Percentiles rank a stretch among this genome's conserved stretches.
phyloP scores from a whole-genome alignment of 768 basidiomycete genomes.

The Rhodotorula toruloides region DNA sequence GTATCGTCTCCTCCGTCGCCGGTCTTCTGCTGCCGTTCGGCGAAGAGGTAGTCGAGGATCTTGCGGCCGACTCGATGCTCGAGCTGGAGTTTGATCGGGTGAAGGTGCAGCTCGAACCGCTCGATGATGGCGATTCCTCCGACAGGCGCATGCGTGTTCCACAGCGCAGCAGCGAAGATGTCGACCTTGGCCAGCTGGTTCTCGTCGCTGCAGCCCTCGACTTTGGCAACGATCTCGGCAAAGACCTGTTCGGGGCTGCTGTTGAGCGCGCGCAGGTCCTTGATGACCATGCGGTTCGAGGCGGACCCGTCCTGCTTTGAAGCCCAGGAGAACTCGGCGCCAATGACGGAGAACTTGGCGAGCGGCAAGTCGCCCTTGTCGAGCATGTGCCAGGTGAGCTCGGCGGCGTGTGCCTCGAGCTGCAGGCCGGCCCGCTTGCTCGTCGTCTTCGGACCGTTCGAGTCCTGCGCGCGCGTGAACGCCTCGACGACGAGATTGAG shows the following conservation, averaged over 20 bases:
- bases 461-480: slow-evolving; percentile 72
- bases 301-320: slow-evolving; percentile 82
- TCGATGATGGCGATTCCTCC: slow-evolving; percentile 89
- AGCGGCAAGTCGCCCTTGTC: slow-evolving; percentile 61
- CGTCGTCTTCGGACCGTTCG: slow-evolving; percentile 29
- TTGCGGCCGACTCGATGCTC: slow-evolving; percentile 73
- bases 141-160: slow-evolving; percentile 80
- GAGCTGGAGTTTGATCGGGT: slow-evolving; percentile 79
- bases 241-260: slow-evolving; percentile 73
- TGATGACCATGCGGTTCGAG: slow-evolving; percentile 66
- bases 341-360: slow-evolving; percentile 76
- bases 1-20: background rate
- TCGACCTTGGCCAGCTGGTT: slow-evolving; percentile 67
- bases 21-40: slow-evolving; percentile 8
- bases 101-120: slow-evolving; percentile 69
- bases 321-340: slow-evolving; percentile 74
- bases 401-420: slow-evolving; percentile 71
- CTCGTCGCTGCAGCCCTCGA: slow-evolving; percentile 40
- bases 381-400: slow-evolving; percentile 89
- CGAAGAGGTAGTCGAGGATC: slow-evolving; percentile 83
- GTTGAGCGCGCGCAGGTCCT: slow-evolving; percentile 78
- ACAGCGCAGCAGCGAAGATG: slow-evolving; percentile 68
- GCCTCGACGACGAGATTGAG: slow-evolving; percentile 80
- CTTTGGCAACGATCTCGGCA: slow-evolving; percentile 79
- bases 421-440: slow-evolving; percentile 58